phyloP scores from a whole-genome alignment of 23 red algal genomes.

The Agarophyton chilense region DNA sequence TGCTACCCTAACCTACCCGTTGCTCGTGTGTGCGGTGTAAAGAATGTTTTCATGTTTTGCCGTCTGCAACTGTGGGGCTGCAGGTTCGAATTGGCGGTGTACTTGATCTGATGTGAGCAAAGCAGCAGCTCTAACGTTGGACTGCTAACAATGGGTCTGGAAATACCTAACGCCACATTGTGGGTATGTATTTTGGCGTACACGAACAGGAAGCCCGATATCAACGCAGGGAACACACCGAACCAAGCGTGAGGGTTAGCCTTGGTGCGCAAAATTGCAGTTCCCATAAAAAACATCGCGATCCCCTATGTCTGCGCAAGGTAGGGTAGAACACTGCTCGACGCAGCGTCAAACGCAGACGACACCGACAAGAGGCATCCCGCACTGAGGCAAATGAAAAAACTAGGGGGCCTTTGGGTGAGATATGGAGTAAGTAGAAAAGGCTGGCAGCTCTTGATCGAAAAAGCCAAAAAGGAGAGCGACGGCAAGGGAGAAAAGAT shows the following conservation, averaged over 20 bases:
- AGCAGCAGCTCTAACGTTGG: slow-evolving; percentile 56
- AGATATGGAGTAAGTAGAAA: slow-evolving; percentile 24
- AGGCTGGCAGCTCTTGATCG: slow-evolving; percentile 48
- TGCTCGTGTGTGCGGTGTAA: too few relatives aligned
- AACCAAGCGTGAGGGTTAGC: slow-evolving; percentile 62
- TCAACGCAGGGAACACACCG: slow-evolving; percentile 39
- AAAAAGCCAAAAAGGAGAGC: slow-evolving; percentile 31
- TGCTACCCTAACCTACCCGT: too few relatives aligned
- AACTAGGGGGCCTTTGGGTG: slow-evolving; percentile 38
- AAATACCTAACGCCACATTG: slow-evolving; percentile 34
- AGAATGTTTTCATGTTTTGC: too few relatives aligned
- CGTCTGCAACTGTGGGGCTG: too few relatives aligned
- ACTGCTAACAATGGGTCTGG: slow-evolving; percentile 73
- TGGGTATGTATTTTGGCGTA: slow-evolving; percentile 58
- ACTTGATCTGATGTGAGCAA: slow-evolving; percentile 32
- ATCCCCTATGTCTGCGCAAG: slow-evolving; percentile 56
- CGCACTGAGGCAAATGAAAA: slow-evolving; percentile 46
- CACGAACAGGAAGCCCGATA: too few relatives aligned
- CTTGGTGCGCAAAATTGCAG: slow-evolving; percentile 55
- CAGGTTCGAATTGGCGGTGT: neutral
- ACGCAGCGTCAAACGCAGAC: slow-evolving; percentile 64
- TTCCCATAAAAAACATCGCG: slow-evolving; percentile 47
- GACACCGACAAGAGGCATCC: too few relatives aligned
- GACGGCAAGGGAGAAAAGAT: slow-evolving; percentile 58
- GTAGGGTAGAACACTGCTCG: slow-evolving; percentile 59